Evolutionary conservation across 192 early-diverging fungal species (phyloP), one percentile per base, ranked within the genome.

Genomic region (Podila clonocystis): DNA sequence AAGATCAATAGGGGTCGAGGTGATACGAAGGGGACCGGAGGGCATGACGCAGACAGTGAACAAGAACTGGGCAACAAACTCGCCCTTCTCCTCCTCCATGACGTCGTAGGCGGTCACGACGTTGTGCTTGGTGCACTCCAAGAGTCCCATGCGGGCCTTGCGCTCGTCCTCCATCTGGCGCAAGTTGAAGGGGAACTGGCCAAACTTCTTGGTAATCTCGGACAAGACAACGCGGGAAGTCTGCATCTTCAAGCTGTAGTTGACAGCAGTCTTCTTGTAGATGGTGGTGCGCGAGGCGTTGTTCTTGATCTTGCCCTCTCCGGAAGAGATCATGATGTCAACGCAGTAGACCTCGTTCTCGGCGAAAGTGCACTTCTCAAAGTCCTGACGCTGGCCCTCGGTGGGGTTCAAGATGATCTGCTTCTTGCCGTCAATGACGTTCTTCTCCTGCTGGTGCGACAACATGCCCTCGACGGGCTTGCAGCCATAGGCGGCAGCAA

Each of bases 321-420:
- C 96, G 28, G 93, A 89, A 50, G 95, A 94, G 63, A 99, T 82
- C 58, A 94, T 91, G 58, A 99, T 92, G 73, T 97, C 96, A 24
- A 99, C 85, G 58, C 91, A 86, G 85, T 96, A 99, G n/a, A 97
- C 96, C 85, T 99, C 94, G 65, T 95, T 93, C 74, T 95, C 94
- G 36, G 85, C 89, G 66, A 95, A 94, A 22, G 85, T 87, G 65
- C 87, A 84, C 65, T 85, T 84, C 68, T 93, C 83, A 73, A 92
- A 90, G 58, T 94, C 91, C 74, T 91, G 88, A 66, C 90, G 89
- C 75, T 95, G 94, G 30, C 79, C 84, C 62, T 93, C 90, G 63
- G 86, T 89, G 36, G 97, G 97, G 86, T 95, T 95, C 58, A 96
- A 86, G 78, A 97, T 94, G 85, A 99, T 97, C 82, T 94, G 91